phyloP scores from a whole-genome alignment of 805 yeast genomes.

The Candida fluviatilis region DNA sequence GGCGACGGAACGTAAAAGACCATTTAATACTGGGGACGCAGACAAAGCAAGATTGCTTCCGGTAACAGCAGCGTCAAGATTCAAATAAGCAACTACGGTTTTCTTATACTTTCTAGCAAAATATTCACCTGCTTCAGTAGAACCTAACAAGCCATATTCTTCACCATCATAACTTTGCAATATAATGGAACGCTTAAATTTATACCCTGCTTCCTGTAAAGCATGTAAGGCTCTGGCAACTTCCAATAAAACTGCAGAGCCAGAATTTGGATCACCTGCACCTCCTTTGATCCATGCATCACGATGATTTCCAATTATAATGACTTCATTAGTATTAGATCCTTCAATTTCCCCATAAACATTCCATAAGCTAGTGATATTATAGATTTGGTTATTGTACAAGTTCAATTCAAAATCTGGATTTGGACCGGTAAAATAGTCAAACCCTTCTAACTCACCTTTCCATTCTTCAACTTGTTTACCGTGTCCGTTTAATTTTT shows the following conservation, averaged over 20 bases:
- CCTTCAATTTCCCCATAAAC: conserved; percentile 44
- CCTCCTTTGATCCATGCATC: conserved; percentile 49
- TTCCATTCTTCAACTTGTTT: conserved; percentile 29
- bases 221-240: conserved; percentile 40
- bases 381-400: conserved; percentile 36
- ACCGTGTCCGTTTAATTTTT: conserved; percentile 36
- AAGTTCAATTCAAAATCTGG: conserved; percentile 33
- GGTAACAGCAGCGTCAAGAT: conserved; percentile 48
- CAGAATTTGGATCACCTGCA: conserved; percentile 45
- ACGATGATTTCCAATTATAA: conserved; percentile 42
- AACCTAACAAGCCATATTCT: conserved; percentile 50
- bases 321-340: conserved; percentile 33
- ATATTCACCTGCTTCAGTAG: conserved; percentile 54
- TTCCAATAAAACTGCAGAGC: conserved; percentile 40
- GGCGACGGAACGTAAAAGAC: conserved; percentile 43
- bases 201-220: conserved; percentile 32
- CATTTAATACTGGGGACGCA: conserved; percentile 55
- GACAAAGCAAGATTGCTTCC: conserved; percentile 47
- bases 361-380: conserved; percentile 38
- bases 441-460: conserved; percentile 38
- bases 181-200: conserved; percentile 35
- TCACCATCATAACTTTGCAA: conserved; percentile 42
- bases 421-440: conserved; percentile 39
- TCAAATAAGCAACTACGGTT: conserved; percentile 47
- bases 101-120: conserved; percentile 34